Percentiles rank a stretch among this genome's conserved stretches.
phyloP scores from a whole-genome alignment of 2,329 filamentous ascomycete genomes.

The Graphilbum sp. region DNA sequence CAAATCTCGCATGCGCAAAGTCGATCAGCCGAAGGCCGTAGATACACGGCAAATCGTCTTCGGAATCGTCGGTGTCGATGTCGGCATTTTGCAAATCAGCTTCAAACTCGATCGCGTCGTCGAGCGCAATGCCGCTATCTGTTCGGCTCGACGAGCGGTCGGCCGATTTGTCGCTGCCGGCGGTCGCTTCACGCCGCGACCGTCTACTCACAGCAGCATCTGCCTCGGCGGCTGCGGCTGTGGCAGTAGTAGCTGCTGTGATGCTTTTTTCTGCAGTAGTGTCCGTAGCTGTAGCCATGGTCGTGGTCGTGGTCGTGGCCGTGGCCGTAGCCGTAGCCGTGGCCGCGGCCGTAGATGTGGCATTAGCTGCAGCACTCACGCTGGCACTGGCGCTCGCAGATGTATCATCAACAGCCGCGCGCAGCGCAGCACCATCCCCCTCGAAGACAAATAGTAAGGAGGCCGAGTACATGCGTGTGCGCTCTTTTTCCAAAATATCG shows the following conservation, averaged over 20 bases:
- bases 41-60: slow-evolving; percentile 45
- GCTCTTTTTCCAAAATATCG: slow-evolving; percentile 34
- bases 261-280: no score
- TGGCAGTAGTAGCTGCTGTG: no score
- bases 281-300: slow-evolving; percentile 5
- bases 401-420: slow-evolving; percentile 32
- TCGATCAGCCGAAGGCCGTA: slow-evolving; percentile 82
- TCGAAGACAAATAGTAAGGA: slow-evolving; percentile 49
- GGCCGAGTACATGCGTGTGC: slow-evolving; percentile 48
- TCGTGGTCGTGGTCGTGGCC: not conserved
- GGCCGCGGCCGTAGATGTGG: slow-evolving; percentile 15
- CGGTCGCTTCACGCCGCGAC: slow-evolving; percentile 5
- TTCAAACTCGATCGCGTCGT: slow-evolving; percentile 20
- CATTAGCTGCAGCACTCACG: slow-evolving; percentile 24
- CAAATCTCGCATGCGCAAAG: slow-evolving; percentile 85
- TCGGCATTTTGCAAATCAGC: slow-evolving; percentile 7
- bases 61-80: slow-evolving; percentile 24
- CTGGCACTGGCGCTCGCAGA: slow-evolving; percentile 18
- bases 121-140: slow-evolving; percentile 38
- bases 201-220: not conserved
- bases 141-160: slow-evolving; percentile 25
- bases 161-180: slow-evolving; percentile 8
- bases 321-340: not conserved
- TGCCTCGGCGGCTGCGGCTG: no score
- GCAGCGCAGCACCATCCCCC: slow-evolving; percentile 40